phyloP scores from a whole-genome alignment of 495 filamentous ascomycete species.

The Lepidopterella palustris region DNA sequence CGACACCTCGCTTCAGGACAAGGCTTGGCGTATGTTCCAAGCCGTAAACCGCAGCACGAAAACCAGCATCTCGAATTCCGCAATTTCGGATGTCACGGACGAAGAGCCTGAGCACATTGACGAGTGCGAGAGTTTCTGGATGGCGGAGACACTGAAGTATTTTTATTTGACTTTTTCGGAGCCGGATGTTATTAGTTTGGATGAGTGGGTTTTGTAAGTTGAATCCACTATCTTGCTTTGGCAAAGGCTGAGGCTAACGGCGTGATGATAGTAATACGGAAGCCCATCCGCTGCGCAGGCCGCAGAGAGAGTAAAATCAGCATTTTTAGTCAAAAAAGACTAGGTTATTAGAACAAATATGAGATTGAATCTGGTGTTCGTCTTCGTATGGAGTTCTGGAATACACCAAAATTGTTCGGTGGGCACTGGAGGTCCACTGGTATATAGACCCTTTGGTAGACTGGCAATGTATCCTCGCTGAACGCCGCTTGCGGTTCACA shows the following conservation, averaged over 20 bases:
- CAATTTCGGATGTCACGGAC: conserved; percentile 36
- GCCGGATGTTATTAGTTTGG: conserved; percentile 64
- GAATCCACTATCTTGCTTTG: not conserved
- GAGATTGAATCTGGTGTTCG: no score
- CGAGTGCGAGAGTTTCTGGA: conserved; percentile 56
- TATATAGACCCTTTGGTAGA: no score
- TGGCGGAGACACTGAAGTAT: conserved; percentile 74
- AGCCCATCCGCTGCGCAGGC: conserved; percentile 49
- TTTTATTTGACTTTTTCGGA: conserved; percentile 72
- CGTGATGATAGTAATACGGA: conserved; percentile 40
- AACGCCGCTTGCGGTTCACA: no score
- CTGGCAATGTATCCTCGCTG: no score
- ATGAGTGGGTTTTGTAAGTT: conserved; percentile 72
- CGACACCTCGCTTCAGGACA: conserved; percentile 46
- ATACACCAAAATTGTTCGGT: no score
- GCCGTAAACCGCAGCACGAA: conserved; percentile 40
- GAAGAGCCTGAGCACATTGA: conserved; percentile 30
- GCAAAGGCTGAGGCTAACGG: not conserved
- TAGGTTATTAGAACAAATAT: no score
- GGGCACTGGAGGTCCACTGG: no score
- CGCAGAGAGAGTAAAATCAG: no score
- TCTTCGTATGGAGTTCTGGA: no score
- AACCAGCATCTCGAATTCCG: conserved; percentile 46
- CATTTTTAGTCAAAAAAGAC: no score
- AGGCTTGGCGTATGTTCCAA: conserved; percentile 57